Evolutionary conservation across 2,329 filamentous ascomycete genomes (phyloP).

Genomic region (Eutypa lata): DNA sequence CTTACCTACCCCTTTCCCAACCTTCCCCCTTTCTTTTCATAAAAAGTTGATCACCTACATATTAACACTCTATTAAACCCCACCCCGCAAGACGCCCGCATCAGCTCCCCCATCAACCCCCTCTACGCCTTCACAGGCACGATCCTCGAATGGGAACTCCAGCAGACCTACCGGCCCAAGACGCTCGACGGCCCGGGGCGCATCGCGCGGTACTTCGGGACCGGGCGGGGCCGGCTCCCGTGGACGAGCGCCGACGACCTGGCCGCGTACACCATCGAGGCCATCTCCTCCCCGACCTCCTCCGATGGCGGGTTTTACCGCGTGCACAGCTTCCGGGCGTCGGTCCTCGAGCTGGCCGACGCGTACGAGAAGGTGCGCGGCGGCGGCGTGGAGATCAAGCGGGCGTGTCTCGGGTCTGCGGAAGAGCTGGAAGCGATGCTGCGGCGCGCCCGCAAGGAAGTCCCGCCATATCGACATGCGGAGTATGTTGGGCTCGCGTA

Average conservation of each 20-base stretch:
- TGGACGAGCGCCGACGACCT: slow-evolving; percentile 4
- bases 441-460: no score
- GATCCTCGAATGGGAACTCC: not conserved
- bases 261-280: slow-evolving; percentile 8
- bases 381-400: no score
- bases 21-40: no score
- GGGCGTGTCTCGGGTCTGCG: no score
- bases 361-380: not conserved
- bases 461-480: no score
- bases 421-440: no score
- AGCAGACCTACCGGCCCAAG: not conserved
- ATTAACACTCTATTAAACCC: no score
- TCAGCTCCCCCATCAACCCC: slow-evolving; percentile 21
- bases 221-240: not conserved
- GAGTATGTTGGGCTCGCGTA: no score
- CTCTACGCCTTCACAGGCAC: slow-evolving; percentile 26
- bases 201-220: not conserved
- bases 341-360: not conserved
- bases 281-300: slow-evolving; percentile 2
- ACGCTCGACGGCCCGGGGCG: not conserved
- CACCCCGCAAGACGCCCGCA: no score
- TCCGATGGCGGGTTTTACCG: slow-evolving; percentile 2
- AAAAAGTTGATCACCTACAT: no score
- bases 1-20: no score
- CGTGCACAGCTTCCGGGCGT: slow-evolving; percentile 1